phyloP scores from a whole-genome alignment of 208 protist genomes.

The Trypanosoma caninum region DNA sequence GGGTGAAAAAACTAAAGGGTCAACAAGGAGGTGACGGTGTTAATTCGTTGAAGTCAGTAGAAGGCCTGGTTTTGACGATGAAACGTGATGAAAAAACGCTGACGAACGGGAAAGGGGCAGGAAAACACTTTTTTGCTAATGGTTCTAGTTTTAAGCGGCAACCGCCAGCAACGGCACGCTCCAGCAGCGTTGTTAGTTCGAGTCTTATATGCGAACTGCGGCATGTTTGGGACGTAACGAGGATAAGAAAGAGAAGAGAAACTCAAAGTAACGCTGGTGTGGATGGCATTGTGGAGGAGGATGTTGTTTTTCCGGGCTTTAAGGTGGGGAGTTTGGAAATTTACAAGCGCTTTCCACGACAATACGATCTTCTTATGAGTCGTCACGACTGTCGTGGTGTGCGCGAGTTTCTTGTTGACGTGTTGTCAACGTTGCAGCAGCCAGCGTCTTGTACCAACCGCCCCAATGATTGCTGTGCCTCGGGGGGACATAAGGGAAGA shows the following conservation, averaged over 20 bases:
- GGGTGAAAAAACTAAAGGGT: no score
- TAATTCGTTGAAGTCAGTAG: no score
- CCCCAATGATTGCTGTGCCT: no score
- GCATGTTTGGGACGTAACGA: conserved; percentile 23
- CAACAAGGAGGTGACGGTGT: no score
- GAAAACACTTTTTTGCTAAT: no score
- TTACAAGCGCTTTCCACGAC: conserved; percentile 70
- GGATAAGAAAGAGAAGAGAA: background rate
- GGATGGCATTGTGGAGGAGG: background rate
- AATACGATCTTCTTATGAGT: conserved; percentile 77
- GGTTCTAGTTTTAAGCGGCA: no score
- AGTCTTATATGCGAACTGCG: conserved; percentile 24
- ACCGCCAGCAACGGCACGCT: no score
- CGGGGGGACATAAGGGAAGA: no score
- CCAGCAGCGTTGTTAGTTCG: conserved; percentile 25
- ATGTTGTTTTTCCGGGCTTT: conserved; percentile 43
- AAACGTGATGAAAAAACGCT: no score
- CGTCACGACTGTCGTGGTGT: conserved; percentile 64
- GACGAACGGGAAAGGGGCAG: no score
- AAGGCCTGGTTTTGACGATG: no score
- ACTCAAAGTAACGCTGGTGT: background rate
- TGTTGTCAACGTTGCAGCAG: conserved; percentile 34
- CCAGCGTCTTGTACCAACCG: background rate
- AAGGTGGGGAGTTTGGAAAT: conserved; percentile 84
- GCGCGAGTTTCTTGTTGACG: conserved; percentile 29